Conservation (phyloP, 192 early-diverging fungal genomes). For the Linnemannia hyalina region DNA sequence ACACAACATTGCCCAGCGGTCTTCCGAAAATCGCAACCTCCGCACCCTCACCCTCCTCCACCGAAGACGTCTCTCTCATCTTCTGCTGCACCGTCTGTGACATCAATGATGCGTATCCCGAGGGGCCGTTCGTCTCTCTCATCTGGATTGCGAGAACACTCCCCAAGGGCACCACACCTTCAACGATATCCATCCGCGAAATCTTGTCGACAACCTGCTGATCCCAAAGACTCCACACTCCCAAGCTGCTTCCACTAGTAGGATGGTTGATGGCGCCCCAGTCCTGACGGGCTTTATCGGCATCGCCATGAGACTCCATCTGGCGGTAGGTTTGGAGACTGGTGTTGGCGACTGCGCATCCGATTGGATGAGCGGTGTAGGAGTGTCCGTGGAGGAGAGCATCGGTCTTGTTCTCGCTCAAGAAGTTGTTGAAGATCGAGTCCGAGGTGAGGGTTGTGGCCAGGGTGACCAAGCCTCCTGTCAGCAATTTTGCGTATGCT, state of each 20-base stretch:
- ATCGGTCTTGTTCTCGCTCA: constrained; percentile 72
- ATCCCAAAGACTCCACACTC: constrained; percentile 69
- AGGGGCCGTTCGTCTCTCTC: constrained; percentile 46
- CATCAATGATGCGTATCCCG: constrained; percentile 33
- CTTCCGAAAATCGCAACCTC: constrained; percentile 69
- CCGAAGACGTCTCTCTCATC: constrained; percentile 38
- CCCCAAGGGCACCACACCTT: constrained; percentile 77
- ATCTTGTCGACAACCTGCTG: constrained; percentile 60
- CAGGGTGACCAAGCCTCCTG: constrained; percentile 80
- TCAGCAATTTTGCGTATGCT: constrained; percentile 82
- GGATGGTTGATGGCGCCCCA: constrained; percentile 51
- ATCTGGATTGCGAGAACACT: constrained; percentile 78
- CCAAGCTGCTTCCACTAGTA: constrained; percentile 20
- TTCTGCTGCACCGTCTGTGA: constrained; percentile 40
- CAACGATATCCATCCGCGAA: constrained; percentile 68
- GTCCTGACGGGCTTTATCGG: constrained; percentile 42
- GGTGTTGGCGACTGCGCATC: constrained; percentile 76
- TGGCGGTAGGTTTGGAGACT: constrained; percentile 66
- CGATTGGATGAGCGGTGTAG: constrained; percentile 88
- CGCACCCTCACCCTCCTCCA: constrained; percentile 20
- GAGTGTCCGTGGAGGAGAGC: constrained; percentile 86
- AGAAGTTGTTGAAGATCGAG: constrained; percentile 76
- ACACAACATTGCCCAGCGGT: constrained; percentile 84
- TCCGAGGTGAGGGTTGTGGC: constrained; percentile 75
- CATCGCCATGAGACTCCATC: constrained; percentile 51